Conservation (phyloP, 2,329 filamentous ascomycete genomes). For the Thielaviopsis musarum region DNA sequence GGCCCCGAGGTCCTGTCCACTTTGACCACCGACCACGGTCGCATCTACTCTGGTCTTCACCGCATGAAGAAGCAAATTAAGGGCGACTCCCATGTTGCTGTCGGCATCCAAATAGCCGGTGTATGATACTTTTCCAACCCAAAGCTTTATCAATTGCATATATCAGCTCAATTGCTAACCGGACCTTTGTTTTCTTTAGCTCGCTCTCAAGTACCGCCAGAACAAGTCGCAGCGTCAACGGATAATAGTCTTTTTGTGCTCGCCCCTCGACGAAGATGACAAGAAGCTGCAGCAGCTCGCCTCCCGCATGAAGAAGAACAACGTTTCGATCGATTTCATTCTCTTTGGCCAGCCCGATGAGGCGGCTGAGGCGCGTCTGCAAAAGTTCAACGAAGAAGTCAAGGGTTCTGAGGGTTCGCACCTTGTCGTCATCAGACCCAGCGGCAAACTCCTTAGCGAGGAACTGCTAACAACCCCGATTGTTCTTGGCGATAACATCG, state of each 20-base stretch:
- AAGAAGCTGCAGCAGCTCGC: slow-evolving; percentile 77
- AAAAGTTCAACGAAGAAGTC: slow-evolving; percentile 83
- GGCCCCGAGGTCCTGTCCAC: slow-evolving; percentile 96
- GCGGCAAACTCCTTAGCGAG: slow-evolving; percentile 82
- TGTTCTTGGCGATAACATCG: slow-evolving; percentile 57
- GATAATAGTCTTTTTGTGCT: slow-evolving; percentile 95
- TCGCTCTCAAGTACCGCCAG: slow-evolving; percentile 92
- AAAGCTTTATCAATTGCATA: slow-evolving; percentile 9
- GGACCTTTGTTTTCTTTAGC: slow-evolving; percentile 30
- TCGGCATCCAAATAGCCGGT: slow-evolving; percentile 84
- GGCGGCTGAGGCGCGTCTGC: slow-evolving; percentile 79
- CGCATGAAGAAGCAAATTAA: slow-evolving; percentile 82
- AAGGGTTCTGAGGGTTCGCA: slow-evolving; percentile 85
- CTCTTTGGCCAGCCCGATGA: slow-evolving; percentile 88
- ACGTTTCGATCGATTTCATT: slow-evolving; percentile 84
- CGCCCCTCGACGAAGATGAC: slow-evolving; percentile 75
- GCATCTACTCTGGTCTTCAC: slow-evolving; percentile 82
- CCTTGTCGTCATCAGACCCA: slow-evolving; percentile 77
- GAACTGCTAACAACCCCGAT: slow-evolving; percentile 82
- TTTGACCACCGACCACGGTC: slow-evolving; percentile 87
- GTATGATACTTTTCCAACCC: slow-evolving; percentile 35
- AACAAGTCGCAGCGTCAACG: slow-evolving; percentile 95
- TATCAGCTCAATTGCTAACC: slow-evolving; percentile 14
- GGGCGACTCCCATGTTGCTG: slow-evolving; percentile 74
- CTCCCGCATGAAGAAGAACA: slow-evolving; percentile 98